phyloP scores from a whole-genome alignment of 2,329 filamentous ascomycete species.

The Albifimbria verrucaria region DNA sequence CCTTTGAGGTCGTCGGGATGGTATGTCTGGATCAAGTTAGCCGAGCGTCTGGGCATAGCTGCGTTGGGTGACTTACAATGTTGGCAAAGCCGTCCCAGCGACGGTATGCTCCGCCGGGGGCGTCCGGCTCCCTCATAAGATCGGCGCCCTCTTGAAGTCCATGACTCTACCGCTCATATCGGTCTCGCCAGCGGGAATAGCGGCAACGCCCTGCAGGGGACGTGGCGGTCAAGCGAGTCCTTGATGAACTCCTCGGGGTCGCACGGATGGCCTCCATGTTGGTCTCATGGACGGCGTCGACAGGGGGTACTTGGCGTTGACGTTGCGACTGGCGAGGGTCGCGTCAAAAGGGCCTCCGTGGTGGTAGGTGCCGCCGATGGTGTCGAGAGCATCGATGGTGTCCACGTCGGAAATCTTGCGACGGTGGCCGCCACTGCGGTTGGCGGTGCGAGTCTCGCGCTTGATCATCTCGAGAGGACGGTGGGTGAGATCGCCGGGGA shows the following conservation, averaged over 20 bases:
- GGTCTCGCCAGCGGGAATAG: slow-evolving; percentile 67
- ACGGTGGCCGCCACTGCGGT: slow-evolving; percentile 65
- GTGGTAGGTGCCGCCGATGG: slow-evolving; percentile 68
- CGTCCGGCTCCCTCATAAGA: slow-evolving; percentile 71
- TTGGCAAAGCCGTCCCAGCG: slow-evolving; percentile 71
- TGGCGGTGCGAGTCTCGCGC: slow-evolving; percentile 60
- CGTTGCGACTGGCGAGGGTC: slow-evolving; percentile 71
- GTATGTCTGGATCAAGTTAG: slow-evolving; percentile 52
- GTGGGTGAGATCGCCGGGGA: slow-evolving; percentile 61
- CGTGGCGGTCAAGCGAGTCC: slow-evolving; percentile 69
- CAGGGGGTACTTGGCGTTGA: slow-evolving; percentile 60
- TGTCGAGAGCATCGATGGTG: slow-evolving; percentile 76
- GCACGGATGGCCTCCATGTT: slow-evolving; percentile 77
- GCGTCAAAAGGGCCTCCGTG: slow-evolving; percentile 91
- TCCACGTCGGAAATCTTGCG: slow-evolving; percentile 69
- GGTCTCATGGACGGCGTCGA: slow-evolving; percentile 70
- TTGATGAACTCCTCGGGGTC: slow-evolving; percentile 75
- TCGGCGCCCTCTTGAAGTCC: slow-evolving; percentile 84
- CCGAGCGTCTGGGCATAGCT: not conserved
- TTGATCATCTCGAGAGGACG: slow-evolving; percentile 66
- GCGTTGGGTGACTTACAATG: not conserved
- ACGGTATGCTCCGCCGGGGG: slow-evolving; percentile 71
- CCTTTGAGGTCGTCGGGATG: slow-evolving; percentile 76
- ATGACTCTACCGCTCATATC: slow-evolving; percentile 70
- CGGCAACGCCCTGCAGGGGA: slow-evolving; percentile 79